These are phyloP conservation scores for Globisporangium barbulae DNA, from an alignment of 352 stramenopile genomes.

Conservation along the genomic window DNA sequence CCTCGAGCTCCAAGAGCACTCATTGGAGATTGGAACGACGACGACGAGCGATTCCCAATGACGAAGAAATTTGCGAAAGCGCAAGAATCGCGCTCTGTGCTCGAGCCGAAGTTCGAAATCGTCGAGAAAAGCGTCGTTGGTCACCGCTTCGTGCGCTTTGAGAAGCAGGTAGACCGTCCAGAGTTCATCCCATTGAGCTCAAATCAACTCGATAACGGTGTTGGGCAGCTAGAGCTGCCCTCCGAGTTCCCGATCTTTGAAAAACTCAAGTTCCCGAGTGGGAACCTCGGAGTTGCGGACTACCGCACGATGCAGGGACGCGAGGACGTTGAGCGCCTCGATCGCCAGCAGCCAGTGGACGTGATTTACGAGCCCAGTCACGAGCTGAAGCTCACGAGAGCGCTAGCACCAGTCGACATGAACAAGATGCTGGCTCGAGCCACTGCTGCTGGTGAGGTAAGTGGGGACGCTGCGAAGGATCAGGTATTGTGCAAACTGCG, in stretches of 20 bases:
- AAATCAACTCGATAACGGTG: neutral
- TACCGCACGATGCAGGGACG: slow-evolving; percentile 12
- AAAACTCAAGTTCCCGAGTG: slow-evolving; percentile 3
- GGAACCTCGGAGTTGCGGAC: neutral
- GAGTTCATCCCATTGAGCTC: neutral
- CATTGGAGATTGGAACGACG: neutral
- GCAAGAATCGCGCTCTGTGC: neutral
- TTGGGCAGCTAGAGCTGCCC: neutral
- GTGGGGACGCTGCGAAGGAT: neutral
- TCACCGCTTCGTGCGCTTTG: slow-evolving; percentile 17
- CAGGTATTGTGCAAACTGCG: slow-evolving; percentile 9
- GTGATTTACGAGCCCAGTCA: slow-evolving; percentile 1
- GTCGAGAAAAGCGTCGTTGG: slow-evolving; percentile 10
- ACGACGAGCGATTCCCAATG: slow-evolving; percentile 14
- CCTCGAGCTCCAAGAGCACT: neutral
- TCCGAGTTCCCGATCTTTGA: slow-evolving; percentile 9
- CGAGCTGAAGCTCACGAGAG: neutral
- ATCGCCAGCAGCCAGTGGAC: neutral
- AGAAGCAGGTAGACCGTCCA: slow-evolving; percentile 10
- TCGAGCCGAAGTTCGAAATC: slow-evolving; percentile 12
- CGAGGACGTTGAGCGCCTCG: neutral
- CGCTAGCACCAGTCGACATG: neutral
- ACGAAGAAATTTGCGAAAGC: neutral
- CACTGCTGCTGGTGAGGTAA: neutral
- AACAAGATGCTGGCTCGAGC: neutral